phyloP scores from a whole-genome alignment of 306 rosid species.

The Dicorynia guianensis region DNA sequence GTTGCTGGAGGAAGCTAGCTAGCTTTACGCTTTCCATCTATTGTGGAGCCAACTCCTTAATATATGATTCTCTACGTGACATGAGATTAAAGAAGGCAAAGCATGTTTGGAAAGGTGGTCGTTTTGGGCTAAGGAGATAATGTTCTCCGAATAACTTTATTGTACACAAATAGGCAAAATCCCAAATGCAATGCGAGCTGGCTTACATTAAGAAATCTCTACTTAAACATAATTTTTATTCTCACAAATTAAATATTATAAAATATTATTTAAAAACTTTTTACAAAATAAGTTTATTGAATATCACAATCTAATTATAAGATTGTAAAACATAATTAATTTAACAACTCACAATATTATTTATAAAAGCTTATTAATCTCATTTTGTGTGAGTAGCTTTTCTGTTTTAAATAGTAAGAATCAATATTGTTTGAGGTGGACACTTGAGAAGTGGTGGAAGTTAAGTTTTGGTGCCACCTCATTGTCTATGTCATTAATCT shows the following conservation, averaged over 20 bases:
- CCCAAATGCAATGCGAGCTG: slow-evolving; percentile 42
- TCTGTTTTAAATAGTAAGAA: slow-evolving; percentile 29
- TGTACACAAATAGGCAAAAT: slow-evolving; percentile 33
- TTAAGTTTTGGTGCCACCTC: slow-evolving; percentile 36
- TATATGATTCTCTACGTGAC: slow-evolving; percentile 35
- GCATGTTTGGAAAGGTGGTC: slow-evolving; percentile 38
- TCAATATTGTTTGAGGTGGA: slow-evolving; percentile 38
- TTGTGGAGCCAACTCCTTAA: slow-evolving; percentile 49
- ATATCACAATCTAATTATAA: no score
- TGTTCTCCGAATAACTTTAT: slow-evolving; percentile 49
- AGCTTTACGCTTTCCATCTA: slow-evolving; percentile 44
- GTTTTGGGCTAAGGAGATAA: slow-evolving; percentile 35
- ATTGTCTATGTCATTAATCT: slow-evolving; percentile 29
- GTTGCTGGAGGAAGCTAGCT: slow-evolving; percentile 24
- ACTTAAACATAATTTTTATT: no score
- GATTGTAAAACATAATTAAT: no score
- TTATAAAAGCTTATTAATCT: no score
- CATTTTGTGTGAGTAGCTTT: no score
- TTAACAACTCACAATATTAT: no score
- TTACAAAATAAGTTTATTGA: no score
- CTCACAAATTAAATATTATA: no score
- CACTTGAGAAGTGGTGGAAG: neutral
- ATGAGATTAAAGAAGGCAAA: slow-evolving; percentile 37
- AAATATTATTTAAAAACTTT: no score
- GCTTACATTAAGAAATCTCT: slow-evolving; percentile 38